Base-by-base conservation (phyloP, 768 basidiomycete genomes). In the Hebeloma cylindrosporum region DNA sequence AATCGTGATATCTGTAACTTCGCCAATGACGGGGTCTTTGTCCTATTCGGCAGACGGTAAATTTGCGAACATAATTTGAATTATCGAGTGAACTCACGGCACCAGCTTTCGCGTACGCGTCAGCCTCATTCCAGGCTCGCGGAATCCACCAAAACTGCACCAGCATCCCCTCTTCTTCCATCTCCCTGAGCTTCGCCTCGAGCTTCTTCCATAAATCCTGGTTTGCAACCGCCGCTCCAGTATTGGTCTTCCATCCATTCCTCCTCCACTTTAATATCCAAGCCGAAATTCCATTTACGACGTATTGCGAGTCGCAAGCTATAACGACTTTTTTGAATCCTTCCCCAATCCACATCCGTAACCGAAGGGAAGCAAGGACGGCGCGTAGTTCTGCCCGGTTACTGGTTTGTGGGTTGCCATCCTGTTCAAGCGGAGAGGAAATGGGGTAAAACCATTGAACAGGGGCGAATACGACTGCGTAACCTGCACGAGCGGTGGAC, bases 121-220 rank as follows among this genome's bases (percentile, higher is more conserved):
- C 48, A 9, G 48, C 48, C 23, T 32, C 29, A 38, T 49, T 49
- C 43, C 26, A 44, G 7, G 38, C 43, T 11, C 48, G 31, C n/a
- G 48, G 48, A 39, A 49, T 49, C 10, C 21, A 1, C 43, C 43
- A 50, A 25, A 45, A 45, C 11, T 31, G 25, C 14, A 45, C 43
- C 23, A 23, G 18, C 36, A 45, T 29, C 16, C 48, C 29, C 2
- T 7, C 3, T 1, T 18, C 13, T 10, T 21, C 43, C 34, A 45
- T 18, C 22, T 31, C n/a, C n/a, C 3, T 11, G 23, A 28, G 39
- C 5, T 31, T 13, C 4, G 9, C 1, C n/a, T 41, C 38, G 7
- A 48, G 33, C 7, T 0, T 26, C 41, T 36, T 6, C 47, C 47
- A 48, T 17, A 48, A 32, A 37, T 48, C 47, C 8, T 37, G 13